Evolutionary conservation across 1,284 basidiomycete species (phyloP).

Genomic region (Blastosporella zonata): DNA sequence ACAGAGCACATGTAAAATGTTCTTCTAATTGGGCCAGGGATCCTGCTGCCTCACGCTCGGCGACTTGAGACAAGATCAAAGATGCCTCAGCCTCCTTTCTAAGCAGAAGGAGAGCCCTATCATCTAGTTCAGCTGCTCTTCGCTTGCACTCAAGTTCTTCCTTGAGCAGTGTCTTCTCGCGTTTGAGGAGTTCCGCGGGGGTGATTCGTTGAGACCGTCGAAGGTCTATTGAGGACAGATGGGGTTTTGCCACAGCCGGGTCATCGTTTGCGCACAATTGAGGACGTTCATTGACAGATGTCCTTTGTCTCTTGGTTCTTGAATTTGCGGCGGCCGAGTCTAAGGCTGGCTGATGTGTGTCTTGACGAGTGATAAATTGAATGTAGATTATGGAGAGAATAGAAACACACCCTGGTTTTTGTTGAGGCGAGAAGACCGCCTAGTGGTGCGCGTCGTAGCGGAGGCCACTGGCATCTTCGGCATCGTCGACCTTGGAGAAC

Average conservation of each 20-base stretch:
- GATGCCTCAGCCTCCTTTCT: slow-evolving; percentile 39
- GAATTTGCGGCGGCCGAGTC: slow-evolving; percentile 3
- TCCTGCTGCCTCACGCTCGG: slow-evolving; percentile 38
- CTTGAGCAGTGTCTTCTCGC: slow-evolving; percentile 35
- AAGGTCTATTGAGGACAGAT: slow-evolving; percentile 20
- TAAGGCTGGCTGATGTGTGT: slow-evolving; percentile 5
- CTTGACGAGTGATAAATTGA: slow-evolving; percentile 8
- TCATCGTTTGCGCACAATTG: slow-evolving; percentile 11
- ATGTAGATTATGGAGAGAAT: not conserved
- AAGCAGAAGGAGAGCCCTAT: slow-evolving; percentile 33
- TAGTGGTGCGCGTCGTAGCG: slow-evolving; percentile 18
- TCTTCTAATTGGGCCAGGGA: slow-evolving; percentile 53
- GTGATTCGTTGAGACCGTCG: slow-evolving; percentile 35
- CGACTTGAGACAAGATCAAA: slow-evolving; percentile 36
- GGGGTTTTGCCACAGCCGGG: slow-evolving; percentile 8
- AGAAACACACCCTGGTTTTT: slow-evolving; percentile 20
- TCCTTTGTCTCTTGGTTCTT: slow-evolving; percentile 17
- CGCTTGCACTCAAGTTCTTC: slow-evolving; percentile 37
- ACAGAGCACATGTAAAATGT: slow-evolving; percentile 55
- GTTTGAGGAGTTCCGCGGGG: slow-evolving; percentile 34
- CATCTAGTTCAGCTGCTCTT: slow-evolving; percentile 35
- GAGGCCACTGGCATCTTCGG: slow-evolving; percentile 21
- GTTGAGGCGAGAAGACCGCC: slow-evolving; percentile 28
- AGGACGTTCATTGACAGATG: slow-evolving; percentile 2
- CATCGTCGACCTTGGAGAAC: slow-evolving; percentile 20